phyloP scores from a whole-genome alignment of 805 yeast genomes.

The Ascoidea rubescens region DNA sequence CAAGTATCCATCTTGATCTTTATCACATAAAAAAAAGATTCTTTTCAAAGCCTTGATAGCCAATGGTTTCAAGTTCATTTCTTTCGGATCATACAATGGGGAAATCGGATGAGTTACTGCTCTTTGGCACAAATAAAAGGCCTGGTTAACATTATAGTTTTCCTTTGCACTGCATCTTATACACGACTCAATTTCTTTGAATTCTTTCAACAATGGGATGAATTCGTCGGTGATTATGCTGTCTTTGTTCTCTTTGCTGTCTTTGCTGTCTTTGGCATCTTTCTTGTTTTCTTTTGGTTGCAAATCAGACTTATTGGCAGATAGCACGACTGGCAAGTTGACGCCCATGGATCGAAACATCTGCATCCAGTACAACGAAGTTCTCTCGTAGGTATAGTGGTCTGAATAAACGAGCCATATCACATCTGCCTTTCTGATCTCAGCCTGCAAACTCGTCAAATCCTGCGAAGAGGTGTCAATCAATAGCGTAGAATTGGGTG shows the following conservation, averaged over 20 bases:
- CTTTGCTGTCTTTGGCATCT: slow-evolving; percentile 1
- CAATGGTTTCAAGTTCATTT: slow-evolving; percentile 64
- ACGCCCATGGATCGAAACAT: slow-evolving; percentile 86
- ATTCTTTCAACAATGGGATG: slow-evolving; percentile 74
- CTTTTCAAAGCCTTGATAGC: slow-evolving; percentile 67
- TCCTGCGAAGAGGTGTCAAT: slow-evolving; percentile 74
- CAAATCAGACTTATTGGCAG: slow-evolving; percentile 68
- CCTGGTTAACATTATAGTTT: slow-evolving; percentile 79
- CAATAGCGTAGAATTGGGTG: slow-evolving; percentile 53
- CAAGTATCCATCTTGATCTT: slow-evolving; percentile 78
- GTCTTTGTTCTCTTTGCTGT: slow-evolving; percentile 5
- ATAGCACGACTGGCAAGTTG: slow-evolving; percentile 81
- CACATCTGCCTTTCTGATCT: slow-evolving; percentile 75
- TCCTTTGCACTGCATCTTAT: slow-evolving; percentile 76
- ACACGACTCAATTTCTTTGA: slow-evolving; percentile 89
- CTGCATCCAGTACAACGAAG: slow-evolving; percentile 90
- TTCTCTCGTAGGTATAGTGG: slow-evolving; percentile 86
- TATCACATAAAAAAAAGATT: slow-evolving; percentile 74
- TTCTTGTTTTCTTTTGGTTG: background rate
- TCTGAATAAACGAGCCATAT: slow-evolving; percentile 92
- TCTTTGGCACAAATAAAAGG: slow-evolving; percentile 84
- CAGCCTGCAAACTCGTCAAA: slow-evolving; percentile 43
- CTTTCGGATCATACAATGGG: slow-evolving; percentile 87
- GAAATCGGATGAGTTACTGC: slow-evolving; percentile 89
- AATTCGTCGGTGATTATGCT: slow-evolving; percentile 55